A percentile compares a stretch with the other conserved stretches of the same genome.
phyloP scores from a whole-genome alignment of 192 early-diverging fungal species.

The Glomus cerebriforme region DNA sequence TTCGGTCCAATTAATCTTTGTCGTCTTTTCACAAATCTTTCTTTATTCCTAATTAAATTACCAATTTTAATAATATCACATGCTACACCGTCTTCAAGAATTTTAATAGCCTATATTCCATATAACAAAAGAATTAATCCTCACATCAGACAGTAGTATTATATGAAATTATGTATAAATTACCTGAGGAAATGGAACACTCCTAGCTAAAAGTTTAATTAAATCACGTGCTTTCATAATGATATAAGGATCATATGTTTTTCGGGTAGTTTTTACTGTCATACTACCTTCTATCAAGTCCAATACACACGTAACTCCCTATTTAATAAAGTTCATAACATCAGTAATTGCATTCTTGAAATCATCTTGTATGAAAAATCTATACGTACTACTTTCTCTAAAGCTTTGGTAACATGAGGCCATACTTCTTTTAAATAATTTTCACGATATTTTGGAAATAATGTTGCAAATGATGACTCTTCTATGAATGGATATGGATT shows the following conservation, averaged over 20 bases:
- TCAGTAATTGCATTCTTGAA: neutral
- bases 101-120: constrained; percentile 67
- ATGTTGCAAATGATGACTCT: constrained; percentile 94
- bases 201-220: constrained; percentile 91
- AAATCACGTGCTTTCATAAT: constrained; percentile 94
- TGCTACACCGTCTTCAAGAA: constrained; percentile 89
- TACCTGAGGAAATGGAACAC: constrained; percentile 90
- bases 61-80: constrained; percentile 99
- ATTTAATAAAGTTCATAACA: neutral
- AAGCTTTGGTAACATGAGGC: constrained; percentile 80
- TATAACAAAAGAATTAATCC: neutral
- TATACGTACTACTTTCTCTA: constrained; percentile 69
- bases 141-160: neutral
- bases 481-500: constrained; percentile 76
- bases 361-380: neutral
- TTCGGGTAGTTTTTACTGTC: constrained; percentile 96
- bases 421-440: constrained; percentile 89
- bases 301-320: constrained; percentile 87
- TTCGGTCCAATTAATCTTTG: constrained; percentile 94
- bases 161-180: neutral
- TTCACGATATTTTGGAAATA: constrained; percentile 99
- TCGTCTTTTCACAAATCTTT: constrained; percentile 95
- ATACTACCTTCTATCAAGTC: constrained; percentile 97
- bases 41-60: constrained; percentile 93
- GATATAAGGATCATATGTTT: constrained; percentile 93